Evolutionary conservation across 192 early-diverging fungal genomes (phyloP).

Genomic region (Piromyces sp.): DNA sequence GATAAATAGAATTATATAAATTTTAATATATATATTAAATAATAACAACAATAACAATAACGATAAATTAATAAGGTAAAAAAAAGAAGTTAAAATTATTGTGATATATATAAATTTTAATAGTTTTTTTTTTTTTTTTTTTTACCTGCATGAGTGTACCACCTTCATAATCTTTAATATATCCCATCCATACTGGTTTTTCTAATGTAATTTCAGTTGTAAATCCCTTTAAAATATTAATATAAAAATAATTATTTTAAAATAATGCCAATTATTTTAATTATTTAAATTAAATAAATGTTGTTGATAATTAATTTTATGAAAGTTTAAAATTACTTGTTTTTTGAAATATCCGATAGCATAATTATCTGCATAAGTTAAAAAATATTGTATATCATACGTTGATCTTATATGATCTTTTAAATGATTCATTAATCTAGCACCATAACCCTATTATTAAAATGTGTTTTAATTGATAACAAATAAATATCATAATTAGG

Average conservation of each 20-base stretch:
- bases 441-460: constrained; percentile 69
- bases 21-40: constrained; percentile 4
- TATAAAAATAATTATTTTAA: neutral
- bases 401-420: constrained; percentile 76
- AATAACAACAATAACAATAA: neutral
- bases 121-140: no score
- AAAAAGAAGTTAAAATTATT: no score
- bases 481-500: no score
- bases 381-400: constrained; percentile 62
- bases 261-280: no score
- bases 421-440: constrained; percentile 82
- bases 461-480: no score
- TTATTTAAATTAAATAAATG: no score
- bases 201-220: constrained; percentile 93
- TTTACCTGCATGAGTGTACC: constrained; percentile 85
- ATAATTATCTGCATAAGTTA: constrained; percentile 98
- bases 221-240: constrained; percentile 66
- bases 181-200: constrained; percentile 83
- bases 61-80: no score
- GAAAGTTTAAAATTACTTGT: constrained; percentile 29
- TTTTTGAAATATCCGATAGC: constrained; percentile 98
- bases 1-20: neutral
- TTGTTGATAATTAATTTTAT: no score
- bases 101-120: no score
- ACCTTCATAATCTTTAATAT: constrained; percentile 99